Conservation (phyloP, 2,329 filamentous ascomycete genomes). For the Huntiella omanensis region DNA sequence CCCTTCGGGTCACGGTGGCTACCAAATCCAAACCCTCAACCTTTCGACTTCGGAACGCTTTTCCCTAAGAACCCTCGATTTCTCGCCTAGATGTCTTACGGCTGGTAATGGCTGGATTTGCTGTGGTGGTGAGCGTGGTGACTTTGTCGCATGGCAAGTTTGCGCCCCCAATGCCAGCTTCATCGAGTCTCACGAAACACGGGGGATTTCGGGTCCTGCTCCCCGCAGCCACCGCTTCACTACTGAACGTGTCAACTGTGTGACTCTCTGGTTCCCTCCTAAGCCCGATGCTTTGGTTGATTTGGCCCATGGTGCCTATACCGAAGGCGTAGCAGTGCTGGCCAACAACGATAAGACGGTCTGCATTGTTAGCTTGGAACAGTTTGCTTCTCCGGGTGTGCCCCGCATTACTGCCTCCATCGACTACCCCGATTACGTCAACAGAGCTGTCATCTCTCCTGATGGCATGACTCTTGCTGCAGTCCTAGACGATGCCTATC, state of each 20-base stretch:
- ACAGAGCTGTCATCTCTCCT: conserved; percentile 84
- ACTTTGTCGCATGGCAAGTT: conserved; percentile 65
- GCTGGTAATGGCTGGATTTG: conserved; percentile 76
- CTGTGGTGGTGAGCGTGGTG: conserved; percentile 71
- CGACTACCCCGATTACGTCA: conserved; percentile 68
- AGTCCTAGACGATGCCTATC: conserved; percentile 70
- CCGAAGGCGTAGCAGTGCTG: conserved; percentile 45
- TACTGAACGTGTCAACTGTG: conserved; percentile 44
- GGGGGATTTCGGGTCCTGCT: not conserved
- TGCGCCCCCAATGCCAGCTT: conserved; percentile 7
- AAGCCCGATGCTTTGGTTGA: not conserved
- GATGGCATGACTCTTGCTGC: conserved; percentile 65
- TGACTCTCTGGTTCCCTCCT: conserved; percentile 43
- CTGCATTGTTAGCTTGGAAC: conserved; percentile 58
- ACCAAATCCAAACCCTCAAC: conserved; percentile 46
- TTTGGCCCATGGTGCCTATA: conserved; percentile 22
- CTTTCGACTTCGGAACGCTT: conserved; percentile 40
- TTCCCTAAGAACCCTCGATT: conserved; percentile 40
- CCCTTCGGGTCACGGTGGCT: conserved; percentile 51
- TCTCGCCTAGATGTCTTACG: conserved; percentile 69
- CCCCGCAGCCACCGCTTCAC: conserved; percentile 33
- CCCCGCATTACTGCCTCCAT: conserved; percentile 48
- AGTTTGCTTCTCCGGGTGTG: conserved; percentile 27
- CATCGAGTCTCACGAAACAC: not conserved
- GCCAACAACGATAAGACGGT: conserved; percentile 88